Conservation (phyloP, 2,329 filamentous ascomycete species). For the Acarospora socialis region DNA sequence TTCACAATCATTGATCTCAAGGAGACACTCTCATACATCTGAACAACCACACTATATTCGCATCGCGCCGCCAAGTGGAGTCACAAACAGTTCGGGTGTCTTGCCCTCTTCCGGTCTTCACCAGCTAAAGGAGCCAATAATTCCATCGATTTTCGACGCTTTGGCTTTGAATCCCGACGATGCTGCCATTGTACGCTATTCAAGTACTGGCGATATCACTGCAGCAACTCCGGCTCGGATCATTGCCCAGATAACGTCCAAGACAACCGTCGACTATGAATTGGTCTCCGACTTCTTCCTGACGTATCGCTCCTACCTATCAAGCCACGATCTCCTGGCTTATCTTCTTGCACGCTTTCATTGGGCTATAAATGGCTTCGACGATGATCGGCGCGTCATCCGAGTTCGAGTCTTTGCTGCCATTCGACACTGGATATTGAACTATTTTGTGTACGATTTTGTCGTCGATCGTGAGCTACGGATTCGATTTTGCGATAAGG, state of each 20-base stretch:
- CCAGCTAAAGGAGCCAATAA: constrained; percentile 48
- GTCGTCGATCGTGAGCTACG: constrained; percentile 61
- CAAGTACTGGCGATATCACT: constrained; percentile 57
- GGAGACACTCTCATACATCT: constrained; percentile 12
- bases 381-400: constrained; percentile 85
- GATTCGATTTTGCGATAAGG: constrained; percentile 60
- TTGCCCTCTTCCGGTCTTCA: constrained; percentile 28
- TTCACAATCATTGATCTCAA: constrained; percentile 6
- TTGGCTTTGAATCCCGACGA: constrained; percentile 75
- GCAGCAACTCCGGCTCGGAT: constrained; percentile 84
- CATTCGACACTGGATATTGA: constrained; percentile 90
- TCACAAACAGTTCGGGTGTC: constrained; percentile 20
- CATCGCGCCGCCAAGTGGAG: constrained; percentile 17
- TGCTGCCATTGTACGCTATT: constrained; percentile 67
- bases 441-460: constrained; percentile 95
- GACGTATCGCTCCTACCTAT: constrained; percentile 79
- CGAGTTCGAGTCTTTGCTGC: constrained; percentile 91
- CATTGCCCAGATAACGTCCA: constrained; percentile 91
- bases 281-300: constrained; percentile 95
- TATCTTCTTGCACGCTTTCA: constrained; percentile 73
- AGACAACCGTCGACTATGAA: constrained; percentile 91
- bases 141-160: constrained; percentile 56
- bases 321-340: constrained; percentile 58
- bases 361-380: constrained; percentile 69
- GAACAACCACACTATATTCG: constrained; percentile 14